phyloP scores from a whole-genome alignment of 2,329 filamentous ascomycete species.

The Neopestalotiopsis clavispora region DNA sequence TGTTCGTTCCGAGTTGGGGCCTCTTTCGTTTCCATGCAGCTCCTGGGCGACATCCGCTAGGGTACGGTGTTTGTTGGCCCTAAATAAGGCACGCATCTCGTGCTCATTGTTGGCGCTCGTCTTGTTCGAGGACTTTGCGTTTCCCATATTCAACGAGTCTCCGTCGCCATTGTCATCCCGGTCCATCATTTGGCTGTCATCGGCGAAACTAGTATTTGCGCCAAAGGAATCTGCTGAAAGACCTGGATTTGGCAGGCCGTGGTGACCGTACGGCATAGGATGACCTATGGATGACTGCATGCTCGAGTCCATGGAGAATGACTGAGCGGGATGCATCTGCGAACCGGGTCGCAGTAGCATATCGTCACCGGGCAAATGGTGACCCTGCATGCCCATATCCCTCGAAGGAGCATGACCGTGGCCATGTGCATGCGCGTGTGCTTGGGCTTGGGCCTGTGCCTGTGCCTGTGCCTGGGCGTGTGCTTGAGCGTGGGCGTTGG shows the following conservation, averaged over 20 bases:
- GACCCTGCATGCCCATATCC: constrained; percentile 41
- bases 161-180: constrained; percentile 63
- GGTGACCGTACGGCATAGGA: constrained; percentile 48
- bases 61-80: constrained; percentile 69
- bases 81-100: constrained; percentile 77
- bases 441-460: background rate
- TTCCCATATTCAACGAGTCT: constrained; percentile 53
- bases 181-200: constrained; percentile 66
- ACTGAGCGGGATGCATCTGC: constrained; percentile 57
- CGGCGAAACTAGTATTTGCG: constrained; percentile 58
- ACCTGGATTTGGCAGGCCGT: constrained; percentile 52
- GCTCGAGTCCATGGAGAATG: constrained; percentile 54
- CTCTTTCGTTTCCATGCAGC: constrained; percentile 78
- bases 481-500: constrained; percentile 36
- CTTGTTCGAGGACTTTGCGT: constrained; percentile 62
- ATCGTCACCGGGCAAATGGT: constrained; percentile 60
- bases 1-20: constrained; percentile 80
- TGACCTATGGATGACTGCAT: constrained; percentile 53
- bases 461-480: background rate
- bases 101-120: constrained; percentile 81
- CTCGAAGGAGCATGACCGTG: constrained; percentile 43
- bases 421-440: background rate
- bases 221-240: constrained; percentile 60
- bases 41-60: constrained; percentile 76
- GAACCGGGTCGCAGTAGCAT: constrained; percentile 63